Conservation (phyloP, 2,329 filamentous ascomycete genomes). For the Pseudogymnoascus sp. region DNA sequence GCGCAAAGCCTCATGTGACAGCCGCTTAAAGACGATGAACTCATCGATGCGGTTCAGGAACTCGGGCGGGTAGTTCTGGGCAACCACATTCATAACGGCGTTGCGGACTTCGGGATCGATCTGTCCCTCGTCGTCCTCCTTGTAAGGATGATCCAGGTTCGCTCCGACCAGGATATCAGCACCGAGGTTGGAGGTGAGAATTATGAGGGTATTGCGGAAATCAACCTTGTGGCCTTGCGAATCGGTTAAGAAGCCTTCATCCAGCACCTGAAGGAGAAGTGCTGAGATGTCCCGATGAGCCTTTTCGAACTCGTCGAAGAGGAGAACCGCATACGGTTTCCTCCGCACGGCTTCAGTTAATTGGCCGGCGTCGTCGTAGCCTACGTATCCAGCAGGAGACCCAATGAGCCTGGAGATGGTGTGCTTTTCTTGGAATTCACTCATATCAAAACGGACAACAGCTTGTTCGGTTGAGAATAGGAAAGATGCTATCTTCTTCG, state of each 20-base stretch:
- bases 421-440: conserved; percentile 94
- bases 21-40: conserved; percentile 90
- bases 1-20: conserved; percentile 68
- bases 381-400: conserved; percentile 87
- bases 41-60: conserved; percentile 96
- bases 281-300: conserved; percentile 92
- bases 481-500: conserved; percentile 90
- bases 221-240: conserved; percentile 94
- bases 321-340: conserved; percentile 88
- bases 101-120: conserved; percentile 66
- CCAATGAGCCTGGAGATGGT: conserved; percentile 91
- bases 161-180: conserved; percentile 81
- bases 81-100: conserved; percentile 83
- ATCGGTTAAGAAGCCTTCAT: conserved; percentile 93
- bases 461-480: conserved; percentile 88
- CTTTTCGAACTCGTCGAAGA: conserved; percentile 98
- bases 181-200: conserved; percentile 90
- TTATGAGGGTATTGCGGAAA: conserved; percentile 93
- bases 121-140: conserved; percentile 54
- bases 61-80: conserved; percentile 70
- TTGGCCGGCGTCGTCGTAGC: conserved; percentile 94
- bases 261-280: conserved; percentile 84
- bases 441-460: conserved; percentile 94
- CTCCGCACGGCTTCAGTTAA: conserved; percentile 89
- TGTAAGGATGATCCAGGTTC: conserved; percentile 56